Base-by-base conservation (phyloP, 768 basidiomycete species). In the Tricholoma saponaceum region DNA sequence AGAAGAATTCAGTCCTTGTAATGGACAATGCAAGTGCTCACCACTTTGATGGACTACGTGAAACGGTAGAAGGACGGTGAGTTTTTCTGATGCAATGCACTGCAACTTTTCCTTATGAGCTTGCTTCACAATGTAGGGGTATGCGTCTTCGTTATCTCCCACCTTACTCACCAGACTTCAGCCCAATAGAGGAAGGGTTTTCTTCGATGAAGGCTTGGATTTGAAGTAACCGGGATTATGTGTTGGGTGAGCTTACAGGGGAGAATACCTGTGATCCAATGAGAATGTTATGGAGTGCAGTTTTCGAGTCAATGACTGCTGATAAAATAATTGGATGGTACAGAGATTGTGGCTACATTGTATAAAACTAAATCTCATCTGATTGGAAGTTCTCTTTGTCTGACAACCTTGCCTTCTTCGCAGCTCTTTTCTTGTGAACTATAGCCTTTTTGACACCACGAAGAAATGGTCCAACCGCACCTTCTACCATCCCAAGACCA, bases 11-110 rank as follows among this genome's bases (percentile, higher is more conserved):
- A 12, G 72, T 76, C 10, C 59, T 76, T 41, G 63, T 75, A 9
- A 64, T 69, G 54, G 72, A 76, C 51, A 76, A 75, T 60, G 70
- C 66, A 26, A 60, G 57, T 18, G 67, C 66, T 0, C 73, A 74
- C 56, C 66, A 73, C 26, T 62, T 59, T 25, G 60, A 69, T 37
- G 60, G 52, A 9, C 53, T 67, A 25, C 52, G 57, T 10, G 67
- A 58, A 26, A 63, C 71, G 23, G 52, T 63, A 55, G 62, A 70
- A 41, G 62, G 37, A 23, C 57, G 58, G 52, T 60, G 28, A 14
- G 37, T 30, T 54, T 35, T 35, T 35, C 33, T 12, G 5, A 35
- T 35, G 33, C 10, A 35, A 35, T 35, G 33, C n/a, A n/a, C n/a
- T 35, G 33, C 33, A 35, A 22, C 39, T 41, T 39, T 32, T 41